phyloP scores from a whole-genome alignment of 1,284 basidiomycete genomes.

The Amylostereum areolatum region DNA sequence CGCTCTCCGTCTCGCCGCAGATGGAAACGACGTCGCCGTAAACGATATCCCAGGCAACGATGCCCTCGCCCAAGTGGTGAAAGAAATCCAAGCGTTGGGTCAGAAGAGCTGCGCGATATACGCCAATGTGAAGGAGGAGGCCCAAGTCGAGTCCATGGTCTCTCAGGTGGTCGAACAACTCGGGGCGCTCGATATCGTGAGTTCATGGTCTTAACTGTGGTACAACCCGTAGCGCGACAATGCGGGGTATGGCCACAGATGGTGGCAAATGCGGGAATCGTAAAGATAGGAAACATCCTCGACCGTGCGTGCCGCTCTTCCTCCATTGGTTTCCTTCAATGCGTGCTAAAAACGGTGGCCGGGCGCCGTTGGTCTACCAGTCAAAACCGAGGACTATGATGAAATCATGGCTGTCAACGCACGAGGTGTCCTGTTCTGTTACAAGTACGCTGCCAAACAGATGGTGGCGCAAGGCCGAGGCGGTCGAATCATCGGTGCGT shows the following conservation, averaged over 20 bases:
- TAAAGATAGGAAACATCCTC: neutral
- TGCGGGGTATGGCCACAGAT: constrained; percentile 17
- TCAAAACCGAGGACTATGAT: constrained; percentile 8
- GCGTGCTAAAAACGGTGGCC: neutral
- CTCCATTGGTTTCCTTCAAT: neutral
- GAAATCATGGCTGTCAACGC: constrained; percentile 12
- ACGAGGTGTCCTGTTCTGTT: constrained; percentile 13
- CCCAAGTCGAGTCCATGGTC: constrained; percentile 10
- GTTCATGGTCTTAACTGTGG: neutral
- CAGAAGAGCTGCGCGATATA: constrained; percentile 4
- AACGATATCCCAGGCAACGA: constrained; percentile 10
- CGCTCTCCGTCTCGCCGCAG: constrained; percentile 15
- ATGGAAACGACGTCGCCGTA: constrained; percentile 12
- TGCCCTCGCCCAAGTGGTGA: constrained; percentile 6
- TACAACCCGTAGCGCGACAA: no score
- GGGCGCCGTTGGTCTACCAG: constrained; percentile 8
- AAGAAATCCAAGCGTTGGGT: constrained; percentile 8
- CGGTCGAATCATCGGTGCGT: constrained; percentile 16
- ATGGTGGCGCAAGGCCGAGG: constrained; percentile 13
- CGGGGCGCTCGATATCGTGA: constrained; percentile 16
- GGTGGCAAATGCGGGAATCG: constrained; percentile 10
- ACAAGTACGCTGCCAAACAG: constrained; percentile 13
- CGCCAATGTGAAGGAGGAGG: constrained; percentile 15
- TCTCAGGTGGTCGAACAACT: constrained; percentile 11
- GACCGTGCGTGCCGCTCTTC: constrained; percentile 4